Evolutionary conservation across 148 eudicot genomes (phyloP), one percentile per base, ranked within the genome.

Genomic region (Rhododendron kiyosumense): DNA sequence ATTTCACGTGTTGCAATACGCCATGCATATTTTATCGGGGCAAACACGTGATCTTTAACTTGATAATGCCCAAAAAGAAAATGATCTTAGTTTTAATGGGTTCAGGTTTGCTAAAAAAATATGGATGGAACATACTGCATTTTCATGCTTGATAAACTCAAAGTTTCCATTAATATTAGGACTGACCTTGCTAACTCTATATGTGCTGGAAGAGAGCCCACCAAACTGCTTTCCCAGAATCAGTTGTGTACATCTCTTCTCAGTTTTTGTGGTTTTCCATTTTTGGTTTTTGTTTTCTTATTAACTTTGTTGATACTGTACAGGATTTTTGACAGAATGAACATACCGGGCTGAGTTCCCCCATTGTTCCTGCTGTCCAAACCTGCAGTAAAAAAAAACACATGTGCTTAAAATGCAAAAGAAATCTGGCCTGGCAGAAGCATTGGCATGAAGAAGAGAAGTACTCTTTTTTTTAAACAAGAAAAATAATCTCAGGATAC

Each of bases 331-430:
- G 28, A 30, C 52, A 81, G 41, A 78, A 74, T 0, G n/a, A 78
- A 91, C 94, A 84, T 93, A 97, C 99, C 51, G 99, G 99, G 89
- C 93, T 95, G 81, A 97, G 98, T 90, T 97, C 98, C 90, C 99
- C 99, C 98, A 97, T 95, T 45, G 99, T 97, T 88, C 99, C 99
- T 4, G 99, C 94, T 84, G 99, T 97, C 98, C 98, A 97, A 15
- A 95, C 98, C 99, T 97, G 94, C 90, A 90, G 45, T 48, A 49
- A 81, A 85, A 13, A 74, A 20, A 74, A 20, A 17, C 67, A 41
- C n/a, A 75, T 3, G 1, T 22, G 49, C 24, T 13, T 78, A 43
- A 75, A 41, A 48, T 45, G 5, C 5, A 73, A 52, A 57, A 2
- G 14, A 82, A 82, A 82, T 41, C 51, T 54, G 17, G 57, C 49